These are phyloP conservation scores for Plasmodium adleri DNA, from an alignment of 169 alveolate genomes.

Conservation along the genomic window DNA sequence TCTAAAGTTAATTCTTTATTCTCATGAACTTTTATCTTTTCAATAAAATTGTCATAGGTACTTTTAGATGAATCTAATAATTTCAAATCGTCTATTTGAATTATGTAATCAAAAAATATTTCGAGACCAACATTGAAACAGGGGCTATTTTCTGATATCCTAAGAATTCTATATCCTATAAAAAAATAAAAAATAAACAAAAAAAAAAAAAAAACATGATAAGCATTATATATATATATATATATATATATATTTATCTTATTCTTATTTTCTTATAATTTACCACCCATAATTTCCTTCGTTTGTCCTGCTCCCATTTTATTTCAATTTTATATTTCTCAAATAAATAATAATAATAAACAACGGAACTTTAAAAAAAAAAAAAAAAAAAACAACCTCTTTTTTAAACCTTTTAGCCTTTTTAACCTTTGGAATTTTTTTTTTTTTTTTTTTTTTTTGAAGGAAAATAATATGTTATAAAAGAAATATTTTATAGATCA, in stretches of 20 bases:
- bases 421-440: no score
- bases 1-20: conserved; percentile 72
- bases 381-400: no score
- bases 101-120: conserved; percentile 84
- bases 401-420: no score
- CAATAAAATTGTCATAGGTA: conserved; percentile 78
- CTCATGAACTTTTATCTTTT: conserved; percentile 77
- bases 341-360: no score
- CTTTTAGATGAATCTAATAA: conserved; percentile 79
- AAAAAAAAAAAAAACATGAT: not conserved
- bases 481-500: no score
- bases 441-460: no score
- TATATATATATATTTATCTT: not conserved
- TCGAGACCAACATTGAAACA: conserved; percentile 76
- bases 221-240: not conserved
- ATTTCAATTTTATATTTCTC: no score
- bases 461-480: no score
- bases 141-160: conserved; percentile 42
- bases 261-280: not conserved
- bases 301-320: conserved; percentile 54
- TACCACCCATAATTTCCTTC: conserved; percentile 22
- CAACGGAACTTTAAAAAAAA: no score
- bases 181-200: no score
- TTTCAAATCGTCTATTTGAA: conserved; percentile 79
- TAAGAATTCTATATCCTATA: conserved; percentile 60